Conservation (phyloP, 176 grass and related monocot genomes). For the Rhynchospora tenuis region DNA sequence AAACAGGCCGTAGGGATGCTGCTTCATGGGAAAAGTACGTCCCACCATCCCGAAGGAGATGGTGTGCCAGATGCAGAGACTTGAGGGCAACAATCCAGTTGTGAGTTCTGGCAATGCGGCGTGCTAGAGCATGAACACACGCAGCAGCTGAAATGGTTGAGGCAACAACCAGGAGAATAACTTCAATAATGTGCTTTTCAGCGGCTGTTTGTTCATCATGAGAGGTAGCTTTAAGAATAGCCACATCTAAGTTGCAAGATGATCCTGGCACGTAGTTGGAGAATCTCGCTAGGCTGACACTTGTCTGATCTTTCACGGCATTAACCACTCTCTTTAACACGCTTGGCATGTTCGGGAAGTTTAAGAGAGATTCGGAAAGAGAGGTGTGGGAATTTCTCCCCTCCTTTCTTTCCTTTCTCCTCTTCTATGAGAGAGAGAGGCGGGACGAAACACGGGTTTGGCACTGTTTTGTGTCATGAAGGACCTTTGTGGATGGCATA, state of each 20-base stretch:
- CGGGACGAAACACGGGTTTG: neutral
- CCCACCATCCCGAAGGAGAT: constrained; percentile 26
- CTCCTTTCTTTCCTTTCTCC: constrained; percentile 17
- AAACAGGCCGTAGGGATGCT: neutral
- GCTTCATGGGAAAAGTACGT: constrained; percentile 25
- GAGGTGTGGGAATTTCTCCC: neutral
- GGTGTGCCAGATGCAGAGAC: constrained; percentile 26
- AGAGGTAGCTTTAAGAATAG: constrained; percentile 42
- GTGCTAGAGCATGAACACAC: constrained; percentile 25
- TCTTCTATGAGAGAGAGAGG: neutral
- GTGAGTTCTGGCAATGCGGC: constrained; percentile 34
- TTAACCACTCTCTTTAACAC: constrained; percentile 25
- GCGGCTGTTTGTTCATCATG: constrained; percentile 28
- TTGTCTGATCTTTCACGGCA: constrained; percentile 35
- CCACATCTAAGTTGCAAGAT: constrained; percentile 31
- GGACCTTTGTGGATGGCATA: neutral
- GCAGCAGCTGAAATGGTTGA: constrained; percentile 14
- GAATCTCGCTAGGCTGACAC: constrained; percentile 28
- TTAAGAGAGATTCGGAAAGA: neutral
- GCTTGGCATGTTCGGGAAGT: constrained; percentile 21
- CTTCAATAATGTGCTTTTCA: constrained; percentile 13
- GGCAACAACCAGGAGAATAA: constrained; percentile 19
- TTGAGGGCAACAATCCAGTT: constrained; percentile 43
- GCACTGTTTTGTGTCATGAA: neutral
- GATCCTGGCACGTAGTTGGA: constrained; percentile 18